Percentiles rank a stretch among this genome's conserved stretches.
Conservation (phyloP, 768 basidiomycete species). For the Lentinula detonsa region DNA sequence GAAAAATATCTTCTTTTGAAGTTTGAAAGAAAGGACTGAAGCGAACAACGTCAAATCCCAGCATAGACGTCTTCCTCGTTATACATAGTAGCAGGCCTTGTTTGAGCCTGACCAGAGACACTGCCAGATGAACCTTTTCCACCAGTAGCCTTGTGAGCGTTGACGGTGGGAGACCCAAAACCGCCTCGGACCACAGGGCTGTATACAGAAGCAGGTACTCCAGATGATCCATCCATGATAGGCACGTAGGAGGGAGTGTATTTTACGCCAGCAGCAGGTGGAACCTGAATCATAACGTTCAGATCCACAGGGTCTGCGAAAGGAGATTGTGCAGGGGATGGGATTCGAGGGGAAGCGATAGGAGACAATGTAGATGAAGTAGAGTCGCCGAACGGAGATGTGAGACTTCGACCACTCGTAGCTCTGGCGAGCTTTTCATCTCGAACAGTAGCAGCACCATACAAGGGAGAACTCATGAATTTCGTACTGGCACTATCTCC, state of each 20-base stretch:
- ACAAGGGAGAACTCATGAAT: background rate
- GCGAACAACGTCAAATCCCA: constrained; percentile 33
- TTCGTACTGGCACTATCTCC: background rate
- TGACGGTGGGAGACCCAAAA: background rate
- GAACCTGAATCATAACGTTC: background rate
- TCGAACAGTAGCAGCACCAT: background rate
- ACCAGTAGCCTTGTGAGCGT: background rate
- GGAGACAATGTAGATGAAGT: background rate
- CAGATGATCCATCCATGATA: background rate
- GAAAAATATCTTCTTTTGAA: background rate
- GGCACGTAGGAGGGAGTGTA: background rate
- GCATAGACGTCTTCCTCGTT: constrained; percentile 47
- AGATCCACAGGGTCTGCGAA: constrained; percentile 21
- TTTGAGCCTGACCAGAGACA: background rate
- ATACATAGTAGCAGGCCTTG: constrained; percentile 36
- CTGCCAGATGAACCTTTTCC: background rate
- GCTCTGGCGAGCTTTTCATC: background rate
- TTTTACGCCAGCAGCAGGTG: background rate
- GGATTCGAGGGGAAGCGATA: background rate
- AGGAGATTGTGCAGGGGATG: constrained; percentile 15
- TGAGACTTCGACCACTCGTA: constrained; percentile 5
- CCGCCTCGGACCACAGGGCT: background rate
- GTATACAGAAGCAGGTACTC: background rate
- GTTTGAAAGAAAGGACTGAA: background rate
- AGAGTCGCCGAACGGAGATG: constrained; percentile 22